These are phyloP conservation scores for Cyclocybe cylindracea DNA, from an alignment of 768 basidiomycete species.

Conservation along the genomic window DNA sequence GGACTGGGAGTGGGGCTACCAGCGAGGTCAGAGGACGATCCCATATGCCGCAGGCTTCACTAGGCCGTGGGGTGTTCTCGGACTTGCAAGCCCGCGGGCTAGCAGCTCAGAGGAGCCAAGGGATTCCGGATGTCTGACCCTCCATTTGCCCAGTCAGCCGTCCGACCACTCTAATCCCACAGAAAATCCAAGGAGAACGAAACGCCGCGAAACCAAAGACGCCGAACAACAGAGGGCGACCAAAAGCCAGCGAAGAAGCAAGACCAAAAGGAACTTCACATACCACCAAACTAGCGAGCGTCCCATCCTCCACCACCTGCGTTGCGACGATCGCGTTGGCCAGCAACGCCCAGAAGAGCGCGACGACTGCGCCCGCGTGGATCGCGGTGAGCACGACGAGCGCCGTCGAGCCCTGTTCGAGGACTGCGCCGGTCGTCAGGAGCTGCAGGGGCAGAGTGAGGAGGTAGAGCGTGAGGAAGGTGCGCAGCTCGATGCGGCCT, in stretches of 20 bases:
- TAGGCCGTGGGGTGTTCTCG: too few relatives aligned
- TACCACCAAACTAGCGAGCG: slow-evolving; percentile 67
- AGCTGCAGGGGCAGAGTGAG: slow-evolving; percentile 79
- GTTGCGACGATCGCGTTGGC: slow-evolving; percentile 79
- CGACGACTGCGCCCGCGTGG: slow-evolving; percentile 76
- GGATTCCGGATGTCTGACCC: too few relatives aligned
- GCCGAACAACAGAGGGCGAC: too few relatives aligned
- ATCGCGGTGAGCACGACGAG: slow-evolving; percentile 74
- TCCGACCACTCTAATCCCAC: too few relatives aligned
- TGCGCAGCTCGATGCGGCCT: slow-evolving; percentile 73
- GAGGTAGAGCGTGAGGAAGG: slow-evolving; percentile 67
- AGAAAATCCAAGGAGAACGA: too few relatives aligned
- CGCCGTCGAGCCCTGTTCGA: slow-evolving; percentile 74
- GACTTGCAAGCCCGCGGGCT: too few relatives aligned
- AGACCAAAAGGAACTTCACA: slow-evolving; percentile 23
- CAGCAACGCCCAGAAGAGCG: slow-evolving; percentile 78
- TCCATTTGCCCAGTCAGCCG: too few relatives aligned
- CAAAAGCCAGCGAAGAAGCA: background rate
- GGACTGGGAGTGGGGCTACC: too few relatives aligned
- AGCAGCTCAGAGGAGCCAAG: too few relatives aligned
- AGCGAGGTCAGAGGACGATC: too few relatives aligned
- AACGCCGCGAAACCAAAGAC: too few relatives aligned
- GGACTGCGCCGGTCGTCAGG: slow-evolving; percentile 74
- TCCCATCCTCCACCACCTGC: slow-evolving; percentile 94
- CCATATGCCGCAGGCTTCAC: too few relatives aligned